These are phyloP conservation scores for Gomphus bonarii DNA, from an alignment of 1,284 basidiomycete genomes.

Conservation along the genomic window DNA sequence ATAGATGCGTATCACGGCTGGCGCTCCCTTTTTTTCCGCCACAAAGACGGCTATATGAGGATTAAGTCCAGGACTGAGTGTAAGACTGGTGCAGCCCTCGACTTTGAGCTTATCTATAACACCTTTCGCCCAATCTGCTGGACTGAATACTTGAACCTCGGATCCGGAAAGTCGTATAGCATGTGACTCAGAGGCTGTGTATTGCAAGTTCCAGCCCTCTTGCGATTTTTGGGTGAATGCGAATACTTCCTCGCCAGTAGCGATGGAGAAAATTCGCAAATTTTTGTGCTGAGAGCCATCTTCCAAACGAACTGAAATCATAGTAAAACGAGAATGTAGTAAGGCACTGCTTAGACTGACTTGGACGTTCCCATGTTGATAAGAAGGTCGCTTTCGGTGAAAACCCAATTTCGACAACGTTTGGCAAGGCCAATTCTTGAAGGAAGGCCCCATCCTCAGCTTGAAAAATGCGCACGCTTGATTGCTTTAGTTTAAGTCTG, in stretches of 20 bases:
- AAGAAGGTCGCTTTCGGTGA: slow-evolving; percentile 90
- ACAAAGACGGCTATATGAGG: slow-evolving; percentile 85
- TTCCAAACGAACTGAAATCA: slow-evolving; percentile 54
- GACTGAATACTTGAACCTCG: slow-evolving; percentile 85
- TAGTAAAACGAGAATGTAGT: slow-evolving; percentile 4
- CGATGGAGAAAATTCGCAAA: slow-evolving; percentile 74
- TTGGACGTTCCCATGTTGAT: slow-evolving; percentile 88
- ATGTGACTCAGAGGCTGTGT: slow-evolving; percentile 85
- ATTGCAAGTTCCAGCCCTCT: slow-evolving; percentile 84
- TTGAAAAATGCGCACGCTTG: slow-evolving; percentile 67
- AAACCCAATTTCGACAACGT: slow-evolving; percentile 79
- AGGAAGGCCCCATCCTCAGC: slow-evolving; percentile 53
- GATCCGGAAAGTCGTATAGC: slow-evolving; percentile 74
- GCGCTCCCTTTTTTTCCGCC: slow-evolving; percentile 95
- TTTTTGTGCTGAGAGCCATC: slow-evolving; percentile 83
- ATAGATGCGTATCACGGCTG: slow-evolving; percentile 83
- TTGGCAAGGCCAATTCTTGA: slow-evolving; percentile 59
- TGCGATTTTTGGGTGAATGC: slow-evolving; percentile 78
- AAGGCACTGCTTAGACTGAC: slow-evolving; percentile 24
- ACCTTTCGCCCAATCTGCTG: slow-evolving; percentile 70
- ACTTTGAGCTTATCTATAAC: slow-evolving; percentile 74
- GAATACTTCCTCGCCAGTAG: slow-evolving; percentile 72
- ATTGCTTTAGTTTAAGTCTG: slow-evolving; percentile 10
- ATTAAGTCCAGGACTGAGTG: slow-evolving; percentile 75
- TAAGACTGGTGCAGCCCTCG: slow-evolving; percentile 70